phyloP scores from a whole-genome alignment of 2,329 filamentous ascomycete species.

The Zymoseptoria passerinii region DNA sequence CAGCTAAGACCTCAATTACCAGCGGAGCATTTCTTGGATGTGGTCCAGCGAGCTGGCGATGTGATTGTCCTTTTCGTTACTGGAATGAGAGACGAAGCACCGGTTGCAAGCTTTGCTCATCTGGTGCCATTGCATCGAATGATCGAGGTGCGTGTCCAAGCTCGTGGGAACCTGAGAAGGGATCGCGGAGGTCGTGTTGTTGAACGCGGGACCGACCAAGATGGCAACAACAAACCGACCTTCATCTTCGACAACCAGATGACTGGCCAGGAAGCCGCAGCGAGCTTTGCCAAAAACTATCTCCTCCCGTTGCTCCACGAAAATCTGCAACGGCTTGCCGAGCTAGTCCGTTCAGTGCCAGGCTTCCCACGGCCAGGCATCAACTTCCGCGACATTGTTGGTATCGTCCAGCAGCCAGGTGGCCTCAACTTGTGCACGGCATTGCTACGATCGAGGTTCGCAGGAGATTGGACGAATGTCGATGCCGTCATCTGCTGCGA shows the following conservation, averaged over 20 bases:
- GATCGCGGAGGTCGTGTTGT: constrained; percentile 29
- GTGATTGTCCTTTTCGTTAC: constrained; percentile 53
- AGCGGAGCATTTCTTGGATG: constrained; percentile 44
- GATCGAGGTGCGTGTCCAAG: constrained; percentile 46
- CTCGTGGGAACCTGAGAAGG: constrained; percentile 32
- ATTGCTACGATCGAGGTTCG: constrained; percentile 42
- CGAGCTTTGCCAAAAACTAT: constrained; percentile 3
- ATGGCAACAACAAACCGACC: constrained; percentile 30
- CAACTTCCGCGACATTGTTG: constrained; percentile 51
- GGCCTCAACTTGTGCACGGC: constrained; percentile 46
- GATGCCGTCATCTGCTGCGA: constrained; percentile 47
- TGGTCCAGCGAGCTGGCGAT: constrained; percentile 36
- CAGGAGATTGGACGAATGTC: constrained; percentile 41
- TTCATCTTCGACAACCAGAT: constrained; percentile 46
- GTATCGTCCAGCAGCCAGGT: constrained; percentile 44
- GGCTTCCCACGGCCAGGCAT: constrained; percentile 46
- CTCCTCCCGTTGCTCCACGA: constrained; percentile 42
- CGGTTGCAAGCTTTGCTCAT: constrained; percentile 47
- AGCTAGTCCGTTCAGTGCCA: constrained; percentile 44
- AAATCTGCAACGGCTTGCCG: constrained; percentile 39
- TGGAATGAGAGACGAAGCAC: constrained; percentile 54
- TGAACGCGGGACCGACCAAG: constrained; percentile 9
- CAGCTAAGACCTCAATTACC: constrained; percentile 38
- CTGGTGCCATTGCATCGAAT: constrained; percentile 46
- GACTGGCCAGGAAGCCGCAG: constrained; percentile 15